Evolutionary conservation across 306 rosid genomes (phyloP).

Genomic region (Rosa lucieae): DNA sequence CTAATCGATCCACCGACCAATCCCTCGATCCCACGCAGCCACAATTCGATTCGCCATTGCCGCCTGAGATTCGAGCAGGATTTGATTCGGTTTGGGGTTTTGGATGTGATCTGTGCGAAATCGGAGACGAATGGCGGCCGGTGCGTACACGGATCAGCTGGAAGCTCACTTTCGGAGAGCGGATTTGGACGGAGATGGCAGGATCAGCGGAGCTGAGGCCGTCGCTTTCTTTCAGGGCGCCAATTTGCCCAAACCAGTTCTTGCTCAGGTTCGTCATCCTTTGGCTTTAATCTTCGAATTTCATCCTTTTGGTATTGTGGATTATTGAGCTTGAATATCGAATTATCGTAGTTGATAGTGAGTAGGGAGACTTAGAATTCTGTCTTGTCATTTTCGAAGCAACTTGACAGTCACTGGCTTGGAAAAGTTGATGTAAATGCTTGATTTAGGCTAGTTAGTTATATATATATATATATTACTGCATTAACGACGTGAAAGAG

Average conservation of each 20-base stretch:
- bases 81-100: slow-evolving; percentile 13
- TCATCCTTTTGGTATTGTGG: background rate
- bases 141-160: slow-evolving; percentile 73
- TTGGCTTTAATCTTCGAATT: background rate
- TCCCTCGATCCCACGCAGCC: slow-evolving; percentile 4
- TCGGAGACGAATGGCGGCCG: slow-evolving; percentile 41
- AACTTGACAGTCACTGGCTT: background rate
- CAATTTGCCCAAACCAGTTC: slow-evolving; percentile 75
- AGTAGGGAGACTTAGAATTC: background rate
- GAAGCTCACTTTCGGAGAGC: slow-evolving; percentile 75
- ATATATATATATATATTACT: background rate
- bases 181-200: slow-evolving; percentile 96
- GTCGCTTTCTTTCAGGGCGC: slow-evolving; percentile 85
- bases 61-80: background rate
- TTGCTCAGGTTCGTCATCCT: slow-evolving; percentile 65
- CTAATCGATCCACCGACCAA: slow-evolving; percentile 5
- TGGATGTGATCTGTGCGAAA: slow-evolving; percentile 20
- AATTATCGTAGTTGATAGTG: background rate
- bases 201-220: slow-evolving; percentile 93
- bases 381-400: background rate
- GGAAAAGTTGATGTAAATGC: background rate
- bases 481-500: background rate
- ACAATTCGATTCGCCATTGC: background rate
- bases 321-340: background rate
- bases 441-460: background rate